Conservation (phyloP, 768 basidiomycete genomes). For the Strobilomyces echinocephalus region DNA sequence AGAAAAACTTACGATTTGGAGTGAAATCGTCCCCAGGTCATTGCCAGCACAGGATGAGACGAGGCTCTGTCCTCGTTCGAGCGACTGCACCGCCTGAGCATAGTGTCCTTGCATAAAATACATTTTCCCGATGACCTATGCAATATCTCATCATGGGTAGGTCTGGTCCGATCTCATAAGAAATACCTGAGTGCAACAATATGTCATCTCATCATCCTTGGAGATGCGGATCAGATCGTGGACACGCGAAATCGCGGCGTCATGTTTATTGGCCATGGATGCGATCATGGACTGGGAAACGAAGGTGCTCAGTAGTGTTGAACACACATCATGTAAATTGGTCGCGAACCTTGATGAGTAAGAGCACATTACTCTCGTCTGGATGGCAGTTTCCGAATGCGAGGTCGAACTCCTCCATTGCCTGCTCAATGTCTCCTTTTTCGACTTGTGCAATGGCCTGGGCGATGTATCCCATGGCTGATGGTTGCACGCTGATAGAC, state of each 20-base stretch:
- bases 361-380: background rate
- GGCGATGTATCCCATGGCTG: background rate
- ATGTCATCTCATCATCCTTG: background rate
- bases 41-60: background rate
- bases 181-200: slow-evolving; percentile 3
- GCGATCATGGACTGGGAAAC: background rate
- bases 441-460: background rate
- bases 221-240: background rate
- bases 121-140: slow-evolving; percentile 4
- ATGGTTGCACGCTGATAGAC: background rate
- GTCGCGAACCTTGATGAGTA: background rate
- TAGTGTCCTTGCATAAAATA: background rate
- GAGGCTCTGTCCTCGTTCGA: background rate
- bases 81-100: background rate
- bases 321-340: background rate
- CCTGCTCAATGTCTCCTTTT: background rate
- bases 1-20: background rate
- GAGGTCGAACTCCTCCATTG: background rate
- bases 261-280: background rate
- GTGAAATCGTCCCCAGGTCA: background rate
- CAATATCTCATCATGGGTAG: background rate
- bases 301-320: background rate
- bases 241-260: slow-evolving; percentile 1
- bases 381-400: background rate
- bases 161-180: background rate